Conservation (phyloP, 495 filamentous ascomycete genomes). For the Talaromyces trachyspermus region DNA sequence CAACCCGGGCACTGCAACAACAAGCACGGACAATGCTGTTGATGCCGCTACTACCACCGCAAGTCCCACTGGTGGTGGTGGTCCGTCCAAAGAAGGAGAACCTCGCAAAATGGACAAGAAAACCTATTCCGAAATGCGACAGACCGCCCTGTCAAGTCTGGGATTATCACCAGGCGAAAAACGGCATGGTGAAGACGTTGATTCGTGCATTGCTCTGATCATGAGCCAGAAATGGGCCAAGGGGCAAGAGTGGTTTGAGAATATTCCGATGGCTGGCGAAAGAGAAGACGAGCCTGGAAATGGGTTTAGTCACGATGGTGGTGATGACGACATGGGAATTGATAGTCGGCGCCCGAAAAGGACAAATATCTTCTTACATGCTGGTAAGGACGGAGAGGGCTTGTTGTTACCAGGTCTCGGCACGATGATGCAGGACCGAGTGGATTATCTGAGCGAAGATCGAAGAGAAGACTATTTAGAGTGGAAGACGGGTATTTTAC, state of each 20-base stretch:
- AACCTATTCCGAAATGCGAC: conserved; percentile 42
- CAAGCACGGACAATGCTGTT: not conserved
- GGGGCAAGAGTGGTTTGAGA: conserved; percentile 58
- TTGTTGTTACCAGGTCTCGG: conserved; percentile 52
- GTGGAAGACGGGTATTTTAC: conserved; percentile 67
- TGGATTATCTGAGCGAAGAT: conserved; percentile 71
- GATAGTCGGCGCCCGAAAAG: too few relatives aligned
- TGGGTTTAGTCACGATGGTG: conserved; percentile 24
- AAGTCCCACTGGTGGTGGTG: conserved; percentile 27
- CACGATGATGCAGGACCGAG: conserved; percentile 78
- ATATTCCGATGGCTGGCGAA: conserved; percentile 38
- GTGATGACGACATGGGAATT: conserved; percentile 29
- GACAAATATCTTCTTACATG: conserved; percentile 11
- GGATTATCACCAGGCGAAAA: conserved; percentile 27
- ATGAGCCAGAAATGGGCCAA: conserved; percentile 54
- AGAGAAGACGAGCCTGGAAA: conserved; percentile 32
- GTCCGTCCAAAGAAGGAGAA: conserved; percentile 14
- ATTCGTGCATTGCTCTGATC: conserved; percentile 50
- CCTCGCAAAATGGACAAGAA: conserved; percentile 39
- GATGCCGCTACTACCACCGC: conserved; percentile 16
- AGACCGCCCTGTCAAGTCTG: conserved; percentile 35
- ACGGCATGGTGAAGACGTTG: conserved; percentile 46
- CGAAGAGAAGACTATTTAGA: conserved; percentile 56
- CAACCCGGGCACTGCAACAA: conserved; percentile 12
- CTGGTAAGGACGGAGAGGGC: conserved; percentile 21